Evolutionary conservation across 1,284 basidiomycete genomes (phyloP), one percentile per base, ranked within the genome.

Genomic region (Rhodotorula sp.): DNA sequence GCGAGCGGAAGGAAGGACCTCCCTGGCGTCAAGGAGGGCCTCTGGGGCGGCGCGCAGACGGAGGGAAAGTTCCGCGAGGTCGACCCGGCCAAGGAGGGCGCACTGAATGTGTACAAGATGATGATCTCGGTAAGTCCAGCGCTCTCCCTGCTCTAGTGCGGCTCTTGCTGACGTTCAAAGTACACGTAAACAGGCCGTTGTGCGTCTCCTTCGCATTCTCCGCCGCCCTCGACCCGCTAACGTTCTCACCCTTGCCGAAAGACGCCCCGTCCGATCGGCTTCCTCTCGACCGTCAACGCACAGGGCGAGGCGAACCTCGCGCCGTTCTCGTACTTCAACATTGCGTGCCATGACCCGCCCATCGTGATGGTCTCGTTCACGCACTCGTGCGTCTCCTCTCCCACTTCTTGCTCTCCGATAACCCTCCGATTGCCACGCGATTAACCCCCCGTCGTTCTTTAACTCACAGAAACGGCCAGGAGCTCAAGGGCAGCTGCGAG

Each of bases 211-310:
- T 13, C 21, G 27, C n/a, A 9, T 32, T 21, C 27, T 17, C 29
- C 27, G 3, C 41, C 25, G 29, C 10, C 3, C 8, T 48, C n/a
- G 7, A 19, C 34, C 17, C 22, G n/a, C 58, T 27, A 19, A 67
- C 59, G 58, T 25, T 32, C 12, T 7, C 29, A 12, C 15, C 29
- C 17, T 15, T 5, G 48, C 61, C 48, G 48, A 50, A n/a, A 82
- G 79, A 81, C 81, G 0, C 90, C 90, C 22, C 85, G 91, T 54
- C 90, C 91, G 4, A 87, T 91, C 70, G 90, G 88, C 0, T 87
- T 92, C 72, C 86, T 91, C 27, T 91, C 90, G 9, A 87, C 88
- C 21, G 70, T 89, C 29, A 86, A 86, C 22, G 76, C 79, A 3
- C 81, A 85, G 59, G 89, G 89, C 1, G 80, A 83, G 1, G 83